Evolutionary conservation across 2,329 filamentous ascomycete genomes (phyloP), one percentile per base, ranked within the genome.

Genomic region (Penicillium sclerotigenum): DNA sequence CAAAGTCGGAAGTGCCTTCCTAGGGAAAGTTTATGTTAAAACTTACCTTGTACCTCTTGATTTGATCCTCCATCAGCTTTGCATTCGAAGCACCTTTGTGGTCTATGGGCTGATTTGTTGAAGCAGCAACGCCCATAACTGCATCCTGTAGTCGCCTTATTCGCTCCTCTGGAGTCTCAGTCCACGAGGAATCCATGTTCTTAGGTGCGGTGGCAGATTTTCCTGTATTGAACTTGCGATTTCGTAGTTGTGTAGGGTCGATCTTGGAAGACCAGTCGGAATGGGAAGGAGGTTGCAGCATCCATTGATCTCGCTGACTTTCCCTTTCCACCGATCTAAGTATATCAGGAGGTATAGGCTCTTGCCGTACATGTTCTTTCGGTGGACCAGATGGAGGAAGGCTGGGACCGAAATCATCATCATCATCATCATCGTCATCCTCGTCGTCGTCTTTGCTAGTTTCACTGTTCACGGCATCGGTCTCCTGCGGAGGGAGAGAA

Each of bases 111-210:
- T 51, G 54, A 16, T 56, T n/a, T 26, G 58, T 24, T 28, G 62
- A 48, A 28, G 73, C 68, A 56, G 72, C 76, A 3, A 92, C 84
- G 0, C 92, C 92, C 64, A 97, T 82, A 11, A 96, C 88, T 51
- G 94, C 85, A 70, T 96, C 86, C 65, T 88, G 87, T 22, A 97
- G 75, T 37, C 91, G 82, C 72, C 88, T 87, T 56, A 89, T 84
- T 73, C 95, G 96, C 74, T 97, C 84, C 70, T 93, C 89, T 0
- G 91, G 89, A 9, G 91, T 96, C 73, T 97, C 93, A 0, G 90
- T 92, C 93, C 93, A 97, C 41, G 93, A 85, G 22, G 84, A 85
- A 68, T 72, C 70, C 18, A 75, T 71, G 5, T 61, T 52, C 13
- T 71, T 75, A 18, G 73, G 71, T 5, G 71, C 73, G 10, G 66